phyloP scores from a whole-genome alignment of 73 alveolate species.

The Tetrahymena thermophila region DNA sequence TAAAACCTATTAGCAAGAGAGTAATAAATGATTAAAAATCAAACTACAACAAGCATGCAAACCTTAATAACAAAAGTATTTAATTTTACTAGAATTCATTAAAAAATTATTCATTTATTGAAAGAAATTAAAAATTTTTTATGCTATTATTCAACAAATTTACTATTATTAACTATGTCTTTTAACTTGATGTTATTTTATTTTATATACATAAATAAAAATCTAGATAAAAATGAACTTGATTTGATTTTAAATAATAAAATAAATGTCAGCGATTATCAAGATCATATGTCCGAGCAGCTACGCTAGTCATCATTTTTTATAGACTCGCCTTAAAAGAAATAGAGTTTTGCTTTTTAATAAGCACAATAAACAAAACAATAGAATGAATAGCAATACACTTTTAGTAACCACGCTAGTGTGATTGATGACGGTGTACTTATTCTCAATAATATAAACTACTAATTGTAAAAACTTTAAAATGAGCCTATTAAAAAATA shows the following conservation, averaged over 20 bases:
- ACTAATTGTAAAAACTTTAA: neutral
- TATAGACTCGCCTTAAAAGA: neutral
- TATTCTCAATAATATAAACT: neutral
- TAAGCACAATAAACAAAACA: neutral
- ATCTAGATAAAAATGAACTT: neutral
- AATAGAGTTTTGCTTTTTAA: neutral
- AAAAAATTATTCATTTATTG: no score
- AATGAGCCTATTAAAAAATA: neutral
- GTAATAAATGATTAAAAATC: neutral
- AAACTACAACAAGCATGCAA: neutral
- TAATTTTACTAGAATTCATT: neutral
- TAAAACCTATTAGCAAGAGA: neutral
- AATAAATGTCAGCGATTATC: neutral
- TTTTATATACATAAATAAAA: neutral
- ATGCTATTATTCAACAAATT: no score
- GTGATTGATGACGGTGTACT: neutral
- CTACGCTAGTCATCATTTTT: neutral
- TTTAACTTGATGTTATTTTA: neutral
- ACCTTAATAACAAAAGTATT: neutral
- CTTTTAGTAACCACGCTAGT: neutral
- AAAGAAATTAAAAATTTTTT: no score
- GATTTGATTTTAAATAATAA: neutral
- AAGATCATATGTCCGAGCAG: neutral
- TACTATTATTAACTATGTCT: no score
- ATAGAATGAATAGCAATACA: neutral